Conservation (phyloP, 352 stramenopile genomes). For the Blastocystis sp. region DNA sequence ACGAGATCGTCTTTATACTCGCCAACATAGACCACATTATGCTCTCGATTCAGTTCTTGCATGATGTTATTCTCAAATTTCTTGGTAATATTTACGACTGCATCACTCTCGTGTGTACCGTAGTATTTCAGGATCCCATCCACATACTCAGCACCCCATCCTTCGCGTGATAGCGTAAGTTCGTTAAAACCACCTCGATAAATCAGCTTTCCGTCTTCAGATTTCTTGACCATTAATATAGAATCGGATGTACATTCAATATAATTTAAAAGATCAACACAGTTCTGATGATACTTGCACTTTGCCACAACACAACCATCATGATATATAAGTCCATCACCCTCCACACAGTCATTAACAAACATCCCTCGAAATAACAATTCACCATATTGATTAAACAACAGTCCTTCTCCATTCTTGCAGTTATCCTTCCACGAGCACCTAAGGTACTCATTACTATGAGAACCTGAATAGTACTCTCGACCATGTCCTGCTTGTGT, state of each 20-base stretch:
- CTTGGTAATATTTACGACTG: background rate
- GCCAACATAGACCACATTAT: background rate
- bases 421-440: slow-evolving; percentile 15
- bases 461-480: background rate
- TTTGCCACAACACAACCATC: background rate
- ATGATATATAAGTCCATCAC: background rate
- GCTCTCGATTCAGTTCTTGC: background rate
- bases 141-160: slow-evolving; percentile 12
- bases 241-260: slow-evolving; percentile 23
- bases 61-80: background rate
- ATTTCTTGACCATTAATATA: slow-evolving; percentile 16
- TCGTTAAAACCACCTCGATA: slow-evolving; percentile 42
- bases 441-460: background rate
- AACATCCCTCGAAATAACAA: slow-evolving; percentile 36
- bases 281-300: background rate
- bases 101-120: background rate
- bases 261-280: background rate
- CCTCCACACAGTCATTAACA: slow-evolving; percentile 41
- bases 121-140: background rate
- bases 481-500: background rate
- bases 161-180: background rate
- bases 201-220: background rate
- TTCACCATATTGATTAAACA: slow-evolving; percentile 20
- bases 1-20: slow-evolving; percentile 1
- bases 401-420: slow-evolving; percentile 43